These are phyloP conservation scores for Pseudogymnoascus sp. DNA, from an alignment of 2,329 filamentous ascomycete species.

Conservation along the genomic window DNA sequence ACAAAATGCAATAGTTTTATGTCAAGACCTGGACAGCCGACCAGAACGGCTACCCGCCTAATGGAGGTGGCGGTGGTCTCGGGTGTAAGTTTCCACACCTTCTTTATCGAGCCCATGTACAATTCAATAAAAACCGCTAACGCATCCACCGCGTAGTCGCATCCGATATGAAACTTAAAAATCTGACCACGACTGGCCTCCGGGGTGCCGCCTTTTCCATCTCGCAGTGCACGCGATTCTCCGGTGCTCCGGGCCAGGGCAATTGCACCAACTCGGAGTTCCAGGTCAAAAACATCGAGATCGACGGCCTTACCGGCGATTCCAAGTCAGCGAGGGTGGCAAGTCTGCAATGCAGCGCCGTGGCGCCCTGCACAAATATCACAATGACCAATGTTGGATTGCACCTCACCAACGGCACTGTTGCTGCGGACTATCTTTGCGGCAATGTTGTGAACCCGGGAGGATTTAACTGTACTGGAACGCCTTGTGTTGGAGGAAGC, in stretches of 20 bases:
- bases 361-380: constrained; percentile 23
- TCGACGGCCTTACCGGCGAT: constrained; percentile 19
- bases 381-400: constrained; percentile 18
- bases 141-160: not conserved
- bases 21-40: constrained; percentile 52
- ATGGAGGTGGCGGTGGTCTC: constrained; percentile 48
- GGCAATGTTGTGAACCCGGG: constrained; percentile 19
- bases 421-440: constrained; percentile 21
- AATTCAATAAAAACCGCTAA: not conserved
- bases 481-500: not conserved
- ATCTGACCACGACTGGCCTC: constrained; percentile 26
- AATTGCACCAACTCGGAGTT: constrained; percentile 34
- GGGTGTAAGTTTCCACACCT: constrained; percentile 27
- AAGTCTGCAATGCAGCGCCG: constrained; percentile 27
- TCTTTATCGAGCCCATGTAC: not conserved
- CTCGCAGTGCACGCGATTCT: constrained; percentile 34
- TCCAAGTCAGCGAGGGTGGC: constrained; percentile 16
- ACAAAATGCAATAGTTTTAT: constrained; percentile 26
- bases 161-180: constrained; percentile 29
- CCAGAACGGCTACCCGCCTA: constrained; percentile 42
- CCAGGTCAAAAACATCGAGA: constrained; percentile 29
- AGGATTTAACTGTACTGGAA: constrained; percentile 24
- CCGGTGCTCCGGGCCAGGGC: constrained; percentile 22
- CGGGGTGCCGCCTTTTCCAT: constrained; percentile 28
- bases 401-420: constrained; percentile 17